These are phyloP conservation scores for Iberis pinnata DNA, from an alignment of 345 rosid genomes.

Conservation along the genomic window DNA sequence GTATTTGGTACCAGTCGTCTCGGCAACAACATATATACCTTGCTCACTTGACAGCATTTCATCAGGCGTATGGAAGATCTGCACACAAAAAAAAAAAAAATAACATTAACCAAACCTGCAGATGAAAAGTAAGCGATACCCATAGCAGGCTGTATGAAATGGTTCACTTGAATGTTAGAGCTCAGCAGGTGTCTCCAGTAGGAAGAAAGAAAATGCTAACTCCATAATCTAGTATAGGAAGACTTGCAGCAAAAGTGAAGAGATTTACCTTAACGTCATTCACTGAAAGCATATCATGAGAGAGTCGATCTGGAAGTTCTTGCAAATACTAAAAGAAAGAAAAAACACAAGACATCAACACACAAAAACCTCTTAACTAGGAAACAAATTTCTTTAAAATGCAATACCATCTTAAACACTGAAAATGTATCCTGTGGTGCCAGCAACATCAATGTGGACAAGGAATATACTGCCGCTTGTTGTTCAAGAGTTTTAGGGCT, in stretches of 20 bases:
- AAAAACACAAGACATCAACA: constrained; percentile 21
- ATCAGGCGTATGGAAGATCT: constrained; percentile 87
- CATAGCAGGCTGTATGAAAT: constrained; percentile 5
- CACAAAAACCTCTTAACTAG: neutral
- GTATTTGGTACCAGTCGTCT: constrained; percentile 57
- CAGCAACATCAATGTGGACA: constrained; percentile 76
- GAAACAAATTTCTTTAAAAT: neutral
- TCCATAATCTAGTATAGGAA: neutral
- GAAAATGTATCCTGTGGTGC: constrained; percentile 57
- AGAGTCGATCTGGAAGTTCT: constrained; percentile 57
- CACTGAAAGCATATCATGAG: constrained; percentile 75
- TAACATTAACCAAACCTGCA: constrained; percentile 12
- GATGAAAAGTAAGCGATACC: neutral
- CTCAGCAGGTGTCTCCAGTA: no score
- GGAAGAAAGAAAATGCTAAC: neutral
- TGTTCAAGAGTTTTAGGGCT: constrained; percentile 57
- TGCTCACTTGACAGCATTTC: constrained; percentile 80
- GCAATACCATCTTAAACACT: constrained; percentile 67
- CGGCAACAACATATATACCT: constrained; percentile 87
- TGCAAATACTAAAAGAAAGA: constrained; percentile 53
- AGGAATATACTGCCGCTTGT: constrained; percentile 57
- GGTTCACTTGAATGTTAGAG: no score
- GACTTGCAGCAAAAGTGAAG: constrained; percentile 14
- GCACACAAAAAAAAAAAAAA: constrained; percentile 13
- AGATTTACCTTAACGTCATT: constrained; percentile 62